Evolutionary conservation across 2,329 filamentous ascomycete genomes (phyloP), one percentile per base, ranked within the genome.

Genomic region (Fusarium dlaminii): DNA sequence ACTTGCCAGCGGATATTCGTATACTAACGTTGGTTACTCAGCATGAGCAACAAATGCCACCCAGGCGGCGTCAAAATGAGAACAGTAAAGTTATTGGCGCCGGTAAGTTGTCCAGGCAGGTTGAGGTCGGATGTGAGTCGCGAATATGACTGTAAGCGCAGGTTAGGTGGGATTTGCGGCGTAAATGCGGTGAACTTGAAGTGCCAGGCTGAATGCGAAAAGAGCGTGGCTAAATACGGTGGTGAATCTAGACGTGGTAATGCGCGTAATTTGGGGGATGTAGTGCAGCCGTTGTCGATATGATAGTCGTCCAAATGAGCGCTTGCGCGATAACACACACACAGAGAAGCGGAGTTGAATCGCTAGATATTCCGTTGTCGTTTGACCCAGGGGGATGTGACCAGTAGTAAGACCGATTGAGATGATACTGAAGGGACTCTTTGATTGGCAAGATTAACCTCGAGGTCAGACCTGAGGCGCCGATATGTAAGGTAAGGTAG

Each of bases 291-390:
- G 74, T 72, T 74, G 68, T 66, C 46, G 72, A 63, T 48, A 58
- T 30, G 48, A 49, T 45, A 55, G 45, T 57, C 66, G 46, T 61
- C 40, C 45, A 27, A 51, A 45, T 48, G 40, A 63, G 51, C 39
- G 52, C 52, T 52, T 74, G 75, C 66, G 73, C 72, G 74, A 76
- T 70, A 59, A 68, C 60, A 65, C 51, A 34, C 34, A 52, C 58
- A 70, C 54, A 67, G 49, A 64, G 66, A 68, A 63, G 59, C 48
- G 65, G 54, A 65, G 56, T 57, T 58, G 62, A 55, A 58, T 58
- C 40, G 32, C 32, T 63, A 18, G 48, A 24, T 51, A 49, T 69
- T 51, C 57, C 64, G 65, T 63, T 55, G 63, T 73, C 64, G 68
- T 63, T 70, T 65, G 57, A 42, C 56, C 63, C 57, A 52, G 54